Evolutionary conservation across 2,329 filamentous ascomycete species (phyloP), one percentile per base, ranked within the genome.

Genomic region (Diaporthe ilicicola): DNA sequence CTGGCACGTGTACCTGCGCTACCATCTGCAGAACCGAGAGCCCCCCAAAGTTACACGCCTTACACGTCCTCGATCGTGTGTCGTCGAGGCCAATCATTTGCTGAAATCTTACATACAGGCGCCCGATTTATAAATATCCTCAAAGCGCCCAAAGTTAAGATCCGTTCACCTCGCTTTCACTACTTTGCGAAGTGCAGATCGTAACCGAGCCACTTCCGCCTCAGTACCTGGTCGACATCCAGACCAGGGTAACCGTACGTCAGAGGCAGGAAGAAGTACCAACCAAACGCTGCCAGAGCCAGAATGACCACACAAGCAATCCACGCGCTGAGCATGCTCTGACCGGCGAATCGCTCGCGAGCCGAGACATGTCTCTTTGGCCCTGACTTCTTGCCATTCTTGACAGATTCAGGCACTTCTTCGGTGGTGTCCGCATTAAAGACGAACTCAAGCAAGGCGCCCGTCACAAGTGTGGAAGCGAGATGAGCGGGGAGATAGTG

Each of bases 161-260:
- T 42, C 42, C 19, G 3, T 27, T 19, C 27, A 29, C 34, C 48
- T 24, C 24, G 32, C 27, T 24, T 27, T n/a, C 44, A 37, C 84
- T 92, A 99, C 89, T 99, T 99, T 72, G 96, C 96, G 85, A 99
- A 99, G 85, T 99, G 96, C 80, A 99, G 87, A 81, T 99, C 96
- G 81, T 98, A 99, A 74, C 93, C 93, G 75, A 99, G 87, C 95
- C 95, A 98, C 87, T 98, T 98, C 81, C 96, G 91, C 74, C 91
- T 88, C 74, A 92, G 83, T 37, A 99, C 93, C 79, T 94, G 87
- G 15, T 91, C 89, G 22, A 97, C 92, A 69, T 87, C 89, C 77
- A 99, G 87, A 42, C 95, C 95, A 5, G 96, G 96, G 80, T 93
- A 95, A 67, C 96, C 96, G 81, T 99, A 99, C 1, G 96, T 99